Evolutionary conservation across 2,329 filamentous ascomycete species (phyloP), one percentile per base, ranked within the genome.

Genomic region (Fusarium metavorans): DNA sequence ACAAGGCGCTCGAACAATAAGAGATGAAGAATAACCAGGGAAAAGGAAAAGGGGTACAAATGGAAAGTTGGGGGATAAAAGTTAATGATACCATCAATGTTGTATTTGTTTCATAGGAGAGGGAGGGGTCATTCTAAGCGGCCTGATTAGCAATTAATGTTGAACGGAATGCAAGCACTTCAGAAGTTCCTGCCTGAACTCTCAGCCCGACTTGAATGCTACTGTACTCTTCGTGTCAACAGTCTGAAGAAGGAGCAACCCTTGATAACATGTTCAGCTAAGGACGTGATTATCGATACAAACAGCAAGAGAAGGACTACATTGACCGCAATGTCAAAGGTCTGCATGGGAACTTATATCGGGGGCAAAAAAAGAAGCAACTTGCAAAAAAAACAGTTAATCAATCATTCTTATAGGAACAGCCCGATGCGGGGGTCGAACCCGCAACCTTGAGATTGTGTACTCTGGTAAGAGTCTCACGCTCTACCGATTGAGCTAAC

Each of bases 401-500:
- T 48, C 43, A 48, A 48, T 48, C 43, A 48, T 25, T 25, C 20
- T 25, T 79, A 81, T 82, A 83, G 81, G 81, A 83, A 83, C 45
- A 83, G 81, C 82, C 81, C 81, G 79, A 83, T 81, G 82, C 81
- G 83, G 83, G 82, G 83, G 82, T 87, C 86, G 86, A 88, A 89
- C 88, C 86, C 86, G 84, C 85, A 88, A 84, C 85, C 86, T 88
- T 87, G 85, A 88, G 87, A 87, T 88, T 48, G 43, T 48, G 43
- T 48, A 48, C 43, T 48, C 43, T 48, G 3, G 13, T 88, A 88
- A 88, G 90, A 92, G 90, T 91, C 90, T 90, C 87, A 91, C 89
- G 89, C 89, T 92, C 90, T 92, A 91, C 78, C 79, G 79, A 80
- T 80, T 80, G 78, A 80, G 76, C 78, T 79, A 80, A 77, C 78